Base-by-base conservation (phyloP, 257 asterid genomes). In the Fraxinus cuspidata region DNA sequence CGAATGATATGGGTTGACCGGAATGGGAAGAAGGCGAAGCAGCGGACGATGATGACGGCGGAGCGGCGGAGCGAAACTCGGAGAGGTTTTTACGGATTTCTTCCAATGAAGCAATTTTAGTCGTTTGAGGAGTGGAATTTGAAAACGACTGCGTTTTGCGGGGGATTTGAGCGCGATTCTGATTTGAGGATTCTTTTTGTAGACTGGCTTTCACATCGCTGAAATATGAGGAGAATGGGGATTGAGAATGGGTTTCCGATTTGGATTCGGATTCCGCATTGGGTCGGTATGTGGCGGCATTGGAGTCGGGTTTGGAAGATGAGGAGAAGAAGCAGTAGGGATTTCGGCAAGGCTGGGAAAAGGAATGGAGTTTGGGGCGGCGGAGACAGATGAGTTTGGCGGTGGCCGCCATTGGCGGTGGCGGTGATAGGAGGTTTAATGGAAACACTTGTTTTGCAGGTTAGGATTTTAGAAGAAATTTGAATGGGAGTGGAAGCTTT, bases 351-450 rank as follows among this genome's bases (percentile, higher is more conserved):
- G 35, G 28, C 35, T 35, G 35, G 38, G 66, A 7, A 66, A n/a
- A 51, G n/a, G 37, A 73, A 2, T 31, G 75, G 64, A 29, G 29
- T 42, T 29, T 74, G 4, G 76, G 81, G 72, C 85, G 86, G 81
- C 87, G 81, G 12, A 60, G 85, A 81, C 84, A 76, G 81, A 82
- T 82, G 80, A 86, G 85, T 21, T 64, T 87, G 86, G 84, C 72
- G 67, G 87, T 78, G 32, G 84, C 83, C 85, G 92, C 87, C 90
- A 88, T 88, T 69, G 28, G 42, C 19, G 31, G 78, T 19, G 12
- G 27, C 27, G 27, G 28, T 28, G 29, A 28, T 28, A 28, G 29
- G 29, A 28, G 29, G 29, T 28, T 28, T 11, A 11, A 42, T 11
- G 51, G 18, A 40, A 40, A 40, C 49, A 37, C 11, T 37, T 37